Evolutionary conservation across 2,329 filamentous ascomycete species (phyloP), one percentile per base, ranked within the genome.

Genomic region (Sordariomycetes sp.): DNA sequence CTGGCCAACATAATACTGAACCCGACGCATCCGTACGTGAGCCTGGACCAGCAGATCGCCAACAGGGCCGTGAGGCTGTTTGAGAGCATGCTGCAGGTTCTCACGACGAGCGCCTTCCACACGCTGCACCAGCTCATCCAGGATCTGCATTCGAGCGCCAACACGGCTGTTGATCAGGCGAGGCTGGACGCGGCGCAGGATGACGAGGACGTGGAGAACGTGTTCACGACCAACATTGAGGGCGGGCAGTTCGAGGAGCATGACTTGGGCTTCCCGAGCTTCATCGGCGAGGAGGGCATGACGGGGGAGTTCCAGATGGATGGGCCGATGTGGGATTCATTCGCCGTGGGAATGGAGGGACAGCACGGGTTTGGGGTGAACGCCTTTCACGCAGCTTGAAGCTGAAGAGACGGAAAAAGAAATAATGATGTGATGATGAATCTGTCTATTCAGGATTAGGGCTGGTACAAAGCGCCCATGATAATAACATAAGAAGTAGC

Each of bases 1-100:
- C 45, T 59, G 10, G 45, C 47, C 36, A 52, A 58, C 40, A 53
- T 55, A 39, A 39, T 48, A 8, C 36, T 54, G 12, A 41, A 51
- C 8, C 57, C 55, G 1, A 39, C 39, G 1, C 48, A 55, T 32
- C 34, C 36, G 1, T 23, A 35, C 0, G 41, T 55, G 6, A 36
- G 46, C 3, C 27, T 46, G 5, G 56, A 59, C 28, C 47, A 52
- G 19, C 43, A 45, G 21, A 39, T 59, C 3, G 42, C 47, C 5
- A 33, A 44, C 10, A 49, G 49, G 17, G 43, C 50, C 1, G 34
- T 57, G 2, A 38, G 41, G 5, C 34, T 58, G 0, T 51, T 55
- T 19, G 45, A 57, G 15, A 6, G 18, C 18, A n/a, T 31, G 15
- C n/a, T 19, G 6, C 12, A 19, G 9, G 29, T 31, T 19, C 14